Evolutionary conservation across 805 yeast genomes (phyloP), one percentile per base, ranked within the genome.

Genomic region (Kluyveromyces aestuarii): DNA sequence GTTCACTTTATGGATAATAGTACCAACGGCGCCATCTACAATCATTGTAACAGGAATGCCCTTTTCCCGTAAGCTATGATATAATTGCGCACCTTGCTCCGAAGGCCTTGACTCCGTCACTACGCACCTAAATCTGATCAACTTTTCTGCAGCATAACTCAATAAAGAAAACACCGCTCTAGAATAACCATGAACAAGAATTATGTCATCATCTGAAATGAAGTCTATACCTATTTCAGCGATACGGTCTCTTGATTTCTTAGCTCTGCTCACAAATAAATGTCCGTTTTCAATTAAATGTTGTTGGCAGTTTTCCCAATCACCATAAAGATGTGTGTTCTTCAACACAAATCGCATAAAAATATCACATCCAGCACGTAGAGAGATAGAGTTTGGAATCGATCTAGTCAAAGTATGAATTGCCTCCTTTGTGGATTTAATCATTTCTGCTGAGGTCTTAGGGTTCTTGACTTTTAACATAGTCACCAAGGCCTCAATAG

Each of bases 321-420:
- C 97, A 44, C 89, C 82, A 56, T 78, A 63, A 36, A 89, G 71
- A 68, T 90, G 90, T 10, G 87, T 81, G 69, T 91, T 90, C 66
- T 96, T 76, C 55, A 89, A 75, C 7, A 93, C 97, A 60, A 93
- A 93, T 54, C 99, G 73, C 79, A 88, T 86, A 67, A 93, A 93
- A 57, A 93, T 76, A 66, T 93, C 99, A 72, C 99, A 93, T 18
- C 99, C 99, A 0, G 99, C 99, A 36, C 93, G 81, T 49, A 93
- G 72, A 13, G 97, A 89, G 41, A 93, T 87, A 27, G 96, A 89
- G 69, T 93, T 93, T 38, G 91, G 81, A 55, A 93, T 88, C 8
- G 88, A 79, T 40, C 75, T 69, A 57, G 91, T 91, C 57, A 93
- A 72, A 44, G 77, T 81, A 36, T 75, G 77, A 6, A 87, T 84